phyloP scores from a whole-genome alignment of 2,329 filamentous ascomycete genomes.

The Fusarium miscanthi region DNA sequence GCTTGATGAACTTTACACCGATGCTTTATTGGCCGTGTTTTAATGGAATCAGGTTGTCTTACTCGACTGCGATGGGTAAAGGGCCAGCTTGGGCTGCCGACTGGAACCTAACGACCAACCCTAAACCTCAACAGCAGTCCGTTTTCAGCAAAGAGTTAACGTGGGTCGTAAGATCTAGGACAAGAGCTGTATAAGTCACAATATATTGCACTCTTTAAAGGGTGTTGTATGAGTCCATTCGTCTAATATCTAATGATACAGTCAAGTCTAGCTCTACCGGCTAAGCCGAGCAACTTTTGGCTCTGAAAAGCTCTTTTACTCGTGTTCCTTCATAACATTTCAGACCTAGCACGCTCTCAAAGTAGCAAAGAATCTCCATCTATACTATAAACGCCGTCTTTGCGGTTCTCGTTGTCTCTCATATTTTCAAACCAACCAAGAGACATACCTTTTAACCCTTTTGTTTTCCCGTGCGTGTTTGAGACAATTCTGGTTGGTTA shows the following conservation, averaged over 20 bases:
- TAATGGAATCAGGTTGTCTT: neutral
- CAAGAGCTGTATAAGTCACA: neutral
- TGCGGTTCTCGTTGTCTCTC: neutral
- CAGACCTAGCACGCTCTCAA: conserved; percentile 8
- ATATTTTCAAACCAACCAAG: neutral
- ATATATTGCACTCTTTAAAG: neutral
- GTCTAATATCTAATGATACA: conserved; percentile 3
- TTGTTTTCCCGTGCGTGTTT: neutral
- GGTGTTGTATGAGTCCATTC: neutral
- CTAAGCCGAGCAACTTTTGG: neutral
- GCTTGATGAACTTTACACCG: neutral
- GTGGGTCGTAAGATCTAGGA: neutral
- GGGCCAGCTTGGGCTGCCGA: neutral
- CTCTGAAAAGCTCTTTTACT: neutral
- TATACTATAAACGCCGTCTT: conserved; percentile 28
- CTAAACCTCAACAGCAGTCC: neutral
- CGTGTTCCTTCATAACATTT: conserved; percentile 1
- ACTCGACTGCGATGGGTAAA: neutral
- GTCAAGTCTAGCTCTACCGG: conserved; percentile 22
- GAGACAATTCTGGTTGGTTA: neutral
- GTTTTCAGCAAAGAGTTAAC: neutral
- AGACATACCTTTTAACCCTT: neutral
- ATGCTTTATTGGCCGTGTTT: neutral
- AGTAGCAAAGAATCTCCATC: conserved; percentile 12
- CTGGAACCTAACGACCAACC: neutral